Evolutionary conservation across 2,329 filamentous ascomycete genomes (phyloP), one percentile per base, ranked within the genome.

Genomic region (Cercospora sp.): DNA sequence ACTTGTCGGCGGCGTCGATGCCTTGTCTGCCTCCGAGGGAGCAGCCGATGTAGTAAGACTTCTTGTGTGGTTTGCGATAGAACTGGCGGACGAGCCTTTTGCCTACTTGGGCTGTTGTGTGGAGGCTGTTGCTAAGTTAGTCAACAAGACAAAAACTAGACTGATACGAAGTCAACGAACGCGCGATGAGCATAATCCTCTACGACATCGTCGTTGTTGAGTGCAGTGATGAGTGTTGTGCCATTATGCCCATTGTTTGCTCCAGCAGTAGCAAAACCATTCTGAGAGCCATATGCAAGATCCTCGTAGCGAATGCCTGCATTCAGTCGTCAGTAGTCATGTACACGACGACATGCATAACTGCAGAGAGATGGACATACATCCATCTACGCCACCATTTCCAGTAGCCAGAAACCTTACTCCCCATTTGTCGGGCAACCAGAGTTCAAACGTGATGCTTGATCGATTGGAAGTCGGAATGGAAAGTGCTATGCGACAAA

Each of bases 21-120:
- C 85, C 86, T 77, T 88, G 84, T 0, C 86, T 60, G 0, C 87
- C 86, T 6, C 87, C 87, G 0, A 84, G 82, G 0, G 86, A 88
- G 71, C 86, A 88, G 8, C 87, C 87, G 2, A 84, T 71, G 66
- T 83, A 88, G 75, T 88, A 88, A 3, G 82, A 82, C 51, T 82
- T 82, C 8, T 76, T 73, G 1, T 80, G 79, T 0, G 75, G 71
- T 8, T 73, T 79, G 3, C 76, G 74, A 69, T 87, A 60, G 58
- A 60, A 60, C 8, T 36, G 3, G 10, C 20, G 18, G 13, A 20
- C 13, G 30, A 60, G 58, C 3, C 28, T 23, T 16, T 60, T 60
- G 20, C 58, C 58, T 18, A 42, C 33, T 33, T 60, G 26, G 7
- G 33, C 58, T 23, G 36, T 20, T 23, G 36, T 42, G 13, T 60